These are phyloP conservation scores for Psilocybe tampanensis DNA, from an alignment of 768 basidiomycete species.

Conservation along the genomic window DNA sequence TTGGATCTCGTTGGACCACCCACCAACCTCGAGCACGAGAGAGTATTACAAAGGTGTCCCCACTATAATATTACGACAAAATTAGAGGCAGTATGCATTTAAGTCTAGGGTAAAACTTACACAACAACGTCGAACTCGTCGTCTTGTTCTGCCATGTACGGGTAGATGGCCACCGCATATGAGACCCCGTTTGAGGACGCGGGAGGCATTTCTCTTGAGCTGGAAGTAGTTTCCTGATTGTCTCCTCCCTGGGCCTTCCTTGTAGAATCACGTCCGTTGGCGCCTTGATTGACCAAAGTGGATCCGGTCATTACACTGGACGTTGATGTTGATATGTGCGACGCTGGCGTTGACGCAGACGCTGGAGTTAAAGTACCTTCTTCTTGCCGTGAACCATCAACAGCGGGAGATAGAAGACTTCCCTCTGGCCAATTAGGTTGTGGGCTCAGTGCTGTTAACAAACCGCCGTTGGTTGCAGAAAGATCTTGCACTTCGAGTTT, in stretches of 20 bases:
- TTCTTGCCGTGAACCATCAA: slow-evolving; percentile 43
- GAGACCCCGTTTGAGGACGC: slow-evolving; percentile 62
- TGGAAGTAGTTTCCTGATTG: slow-evolving; percentile 20
- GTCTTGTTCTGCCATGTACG: slow-evolving; percentile 97
- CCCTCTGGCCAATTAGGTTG: slow-evolving; percentile 80
- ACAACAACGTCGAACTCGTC: slow-evolving; percentile 99
- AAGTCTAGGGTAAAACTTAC: slow-evolving; percentile 47
- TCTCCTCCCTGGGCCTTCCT: slow-evolving; percentile 9
- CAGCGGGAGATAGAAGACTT: slow-evolving; percentile 59
- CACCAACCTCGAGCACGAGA: slow-evolving; percentile 98
- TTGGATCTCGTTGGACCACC: slow-evolving; percentile 95
- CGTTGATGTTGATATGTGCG: slow-evolving; percentile 25
- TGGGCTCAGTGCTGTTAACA: slow-evolving; percentile 60
- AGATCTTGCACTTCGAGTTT: slow-evolving; percentile 71
- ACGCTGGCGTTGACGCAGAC: slow-evolving; percentile 36
- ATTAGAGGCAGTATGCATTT: slow-evolving; percentile 7
- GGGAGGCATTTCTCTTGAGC: slow-evolving; percentile 30
- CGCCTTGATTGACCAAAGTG: slow-evolving; percentile 28
- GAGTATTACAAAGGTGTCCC: slow-evolving; percentile 91
- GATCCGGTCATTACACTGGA: slow-evolving; percentile 26
- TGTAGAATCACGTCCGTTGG: slow-evolving; percentile 27
- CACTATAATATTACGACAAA: slow-evolving; percentile 43
- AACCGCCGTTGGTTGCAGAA: slow-evolving; percentile 47
- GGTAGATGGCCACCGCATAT: slow-evolving; percentile 97
- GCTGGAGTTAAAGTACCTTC: slow-evolving; percentile 41